phyloP scores from a whole-genome alignment of 106 monocot species.

The Ottelia alismoides region DNA sequence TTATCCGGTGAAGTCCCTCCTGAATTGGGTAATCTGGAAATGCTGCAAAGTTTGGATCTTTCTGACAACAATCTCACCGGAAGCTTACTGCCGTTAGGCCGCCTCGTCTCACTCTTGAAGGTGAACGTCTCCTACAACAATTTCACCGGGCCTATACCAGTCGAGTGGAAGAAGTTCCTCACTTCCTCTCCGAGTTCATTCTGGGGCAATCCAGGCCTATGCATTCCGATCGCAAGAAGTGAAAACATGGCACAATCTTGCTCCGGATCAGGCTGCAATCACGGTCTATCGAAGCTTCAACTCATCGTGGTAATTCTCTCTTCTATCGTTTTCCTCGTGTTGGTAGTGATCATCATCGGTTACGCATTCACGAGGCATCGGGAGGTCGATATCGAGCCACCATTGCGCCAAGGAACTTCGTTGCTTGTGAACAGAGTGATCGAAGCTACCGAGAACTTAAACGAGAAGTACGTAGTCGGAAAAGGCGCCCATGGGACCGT shows the following conservation, averaged over 20 bases:
- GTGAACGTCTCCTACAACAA: conserved; percentile 72
- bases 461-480: conserved; percentile 51
- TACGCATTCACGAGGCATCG: conserved; percentile 11
- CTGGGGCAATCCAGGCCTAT: conserved; percentile 58
- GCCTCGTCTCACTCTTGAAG: conserved; percentile 25
- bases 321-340: conserved; percentile 25
- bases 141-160: conserved; percentile 50
- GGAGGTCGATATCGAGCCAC: conserved; percentile 6
- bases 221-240: conserved; percentile 30
- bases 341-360: neutral
- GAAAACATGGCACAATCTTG: conserved; percentile 25
- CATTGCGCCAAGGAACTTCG: conserved; percentile 48
- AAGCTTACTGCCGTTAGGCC: conserved; percentile 20
- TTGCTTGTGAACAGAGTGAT: conserved; percentile 58
- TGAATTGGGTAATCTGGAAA: conserved; percentile 26
- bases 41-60: conserved; percentile 49
- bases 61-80: conserved; percentile 73
- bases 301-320: conserved; percentile 29
- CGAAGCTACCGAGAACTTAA: conserved; percentile 71
- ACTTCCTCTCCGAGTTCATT: conserved; percentile 45
- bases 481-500: conserved; percentile 84
- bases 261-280: conserved; percentile 2
- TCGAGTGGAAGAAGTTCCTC: conserved; percentile 29
- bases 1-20: conserved; percentile 33
- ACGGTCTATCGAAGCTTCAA: conserved; percentile 14